Percentiles rank a stretch among this genome's conserved stretches.
These are phyloP conservation scores for Auricularia sp. DNA, from an alignment of 768 basidiomycete genomes.

Conservation along the genomic window DNA sequence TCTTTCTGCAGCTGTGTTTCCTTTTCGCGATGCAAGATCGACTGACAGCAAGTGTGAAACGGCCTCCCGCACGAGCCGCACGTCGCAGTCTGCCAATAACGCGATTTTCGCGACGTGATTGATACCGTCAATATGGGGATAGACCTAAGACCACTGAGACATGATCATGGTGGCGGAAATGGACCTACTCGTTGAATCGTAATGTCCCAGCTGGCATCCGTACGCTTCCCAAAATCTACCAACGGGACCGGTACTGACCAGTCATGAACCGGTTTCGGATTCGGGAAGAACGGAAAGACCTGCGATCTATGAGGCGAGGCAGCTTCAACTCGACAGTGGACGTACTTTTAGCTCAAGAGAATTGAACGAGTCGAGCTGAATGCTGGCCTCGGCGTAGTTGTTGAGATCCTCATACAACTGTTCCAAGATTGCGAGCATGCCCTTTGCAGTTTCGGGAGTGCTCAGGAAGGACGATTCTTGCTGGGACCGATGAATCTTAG, in stretches of 20 bases:
- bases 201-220: conserved; percentile 92
- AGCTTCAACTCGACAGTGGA: background rate
- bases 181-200: conserved; percentile 40
- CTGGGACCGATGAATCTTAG: conserved; percentile 27
- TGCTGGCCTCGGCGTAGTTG: conserved; percentile 93
- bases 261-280: conserved; percentile 78
- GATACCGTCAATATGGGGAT: conserved; percentile 76
- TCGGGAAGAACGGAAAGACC: conserved; percentile 94
- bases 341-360: conserved; percentile 73
- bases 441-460: conserved; percentile 44
- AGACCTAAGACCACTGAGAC: conserved; percentile 39
- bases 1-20: too few species aligned
- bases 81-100: conserved; percentile 80
- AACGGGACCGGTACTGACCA: conserved; percentile 94
- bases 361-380: conserved; percentile 73
- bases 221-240: conserved; percentile 68
- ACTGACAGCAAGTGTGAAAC: conserved; percentile 86
- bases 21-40: too few species aligned
- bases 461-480: conserved; percentile 88
- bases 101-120: conserved; percentile 90
- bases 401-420: conserved; percentile 96
- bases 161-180: background rate
- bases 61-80: conserved; percentile 70
- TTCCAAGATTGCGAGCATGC: conserved; percentile 78
- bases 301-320: background rate